phyloP scores from a whole-genome alignment of 2,329 filamentous ascomycete genomes.

The Onygenales sp. region DNA sequence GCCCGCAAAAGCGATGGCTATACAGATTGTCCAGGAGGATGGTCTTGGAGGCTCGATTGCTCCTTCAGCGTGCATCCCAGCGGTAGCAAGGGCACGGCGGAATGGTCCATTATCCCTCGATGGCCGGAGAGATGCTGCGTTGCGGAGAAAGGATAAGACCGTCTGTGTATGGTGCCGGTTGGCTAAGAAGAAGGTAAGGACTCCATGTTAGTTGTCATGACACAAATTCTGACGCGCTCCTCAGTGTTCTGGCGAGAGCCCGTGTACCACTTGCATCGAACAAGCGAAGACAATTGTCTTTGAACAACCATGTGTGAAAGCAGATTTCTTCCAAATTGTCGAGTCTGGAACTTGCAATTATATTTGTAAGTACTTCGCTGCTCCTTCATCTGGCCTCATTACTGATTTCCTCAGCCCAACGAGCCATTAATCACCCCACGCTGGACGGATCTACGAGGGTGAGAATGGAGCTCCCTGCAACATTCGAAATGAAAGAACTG shows the following conservation, averaged over 20 bases:
- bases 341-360: constrained; percentile 38
- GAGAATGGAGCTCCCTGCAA: constrained; percentile 31
- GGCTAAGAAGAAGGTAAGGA: constrained; percentile 34
- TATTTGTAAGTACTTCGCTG: constrained; percentile 26
- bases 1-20: constrained; percentile 17
- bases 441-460: constrained; percentile 25
- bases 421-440: constrained; percentile 33
- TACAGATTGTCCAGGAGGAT: constrained; percentile 37
- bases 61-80: constrained; percentile 30
- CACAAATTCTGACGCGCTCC: constrained; percentile 6
- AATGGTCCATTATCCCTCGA: constrained; percentile 32
- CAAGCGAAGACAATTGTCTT: constrained; percentile 24
- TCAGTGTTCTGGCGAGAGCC: constrained; percentile 33
- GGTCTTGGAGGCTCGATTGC: constrained; percentile 32
- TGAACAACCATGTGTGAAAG: constrained; percentile 34
- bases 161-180: constrained; percentile 36
- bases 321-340: constrained; percentile 36
- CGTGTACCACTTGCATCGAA: constrained; percentile 31
- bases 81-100: constrained; percentile 32
- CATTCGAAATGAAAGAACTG: constrained; percentile 30
- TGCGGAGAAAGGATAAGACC: constrained; percentile 35
- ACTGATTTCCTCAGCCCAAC: constrained; percentile 25
- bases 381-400: not conserved
- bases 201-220: not conserved
- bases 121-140: constrained; percentile 31